phyloP scores from a whole-genome alignment of 306 rosid species.

The Abrus precatorius region DNA sequence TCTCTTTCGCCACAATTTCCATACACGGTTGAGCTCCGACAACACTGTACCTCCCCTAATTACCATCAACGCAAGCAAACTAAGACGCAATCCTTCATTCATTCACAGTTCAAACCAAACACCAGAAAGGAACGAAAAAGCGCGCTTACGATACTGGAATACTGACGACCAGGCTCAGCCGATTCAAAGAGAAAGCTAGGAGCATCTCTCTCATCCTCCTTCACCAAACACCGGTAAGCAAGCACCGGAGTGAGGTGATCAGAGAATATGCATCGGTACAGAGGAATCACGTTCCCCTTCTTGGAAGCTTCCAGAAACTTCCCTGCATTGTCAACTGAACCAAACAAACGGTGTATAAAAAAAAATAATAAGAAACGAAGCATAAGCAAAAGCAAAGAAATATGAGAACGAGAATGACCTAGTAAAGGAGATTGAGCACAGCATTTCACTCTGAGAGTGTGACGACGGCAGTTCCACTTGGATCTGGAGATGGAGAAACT shows the following conservation, averaged over 20 bases:
- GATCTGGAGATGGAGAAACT: conserved; percentile 45
- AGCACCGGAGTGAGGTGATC: conserved; percentile 97
- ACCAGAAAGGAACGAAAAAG: neutral
- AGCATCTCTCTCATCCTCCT: conserved; percentile 96
- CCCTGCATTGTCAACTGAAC: conserved; percentile 69
- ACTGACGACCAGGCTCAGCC: conserved; percentile 79
- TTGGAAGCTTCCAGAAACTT: conserved; percentile 80
- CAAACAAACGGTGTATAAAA: conserved; percentile 10
- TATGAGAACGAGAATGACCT: conserved; percentile 50
- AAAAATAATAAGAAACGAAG: neutral
- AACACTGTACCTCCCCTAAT: conserved; percentile 88
- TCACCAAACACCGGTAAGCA: conserved; percentile 95
- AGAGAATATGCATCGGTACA: conserved; percentile 77
- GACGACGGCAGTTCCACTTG: conserved; percentile 36
- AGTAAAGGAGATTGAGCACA: conserved; percentile 51
- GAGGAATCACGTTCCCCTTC: conserved; percentile 86
- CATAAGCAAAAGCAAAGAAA: neutral
- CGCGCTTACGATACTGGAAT: conserved; percentile 72
- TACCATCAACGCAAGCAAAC: conserved; percentile 28
- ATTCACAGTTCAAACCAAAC: neutral
- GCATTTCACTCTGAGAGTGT: conserved; percentile 56
- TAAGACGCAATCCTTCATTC: neutral
- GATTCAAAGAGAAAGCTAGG: conserved; percentile 94
- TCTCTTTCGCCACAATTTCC: conserved; percentile 94
- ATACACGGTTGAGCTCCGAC: conserved; percentile 94